Evolutionary conservation across 2,329 filamentous ascomycete species (phyloP).

Genomic region (Tothia fuscella): DNA sequence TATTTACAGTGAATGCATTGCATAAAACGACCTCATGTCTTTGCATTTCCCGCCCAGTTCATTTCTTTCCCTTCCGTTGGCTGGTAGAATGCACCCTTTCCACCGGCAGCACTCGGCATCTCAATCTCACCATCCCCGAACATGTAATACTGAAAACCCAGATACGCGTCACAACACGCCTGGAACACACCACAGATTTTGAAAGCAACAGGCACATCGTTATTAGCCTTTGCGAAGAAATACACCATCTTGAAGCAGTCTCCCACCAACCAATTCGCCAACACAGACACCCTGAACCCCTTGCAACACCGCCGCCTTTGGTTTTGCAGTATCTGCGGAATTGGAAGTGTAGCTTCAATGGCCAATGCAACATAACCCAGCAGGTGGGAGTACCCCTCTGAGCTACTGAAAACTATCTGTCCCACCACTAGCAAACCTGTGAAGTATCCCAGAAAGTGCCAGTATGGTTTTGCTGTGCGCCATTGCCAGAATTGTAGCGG

Average conservation of each 20-base stretch:
- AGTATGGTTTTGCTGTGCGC: conserved; percentile 64
- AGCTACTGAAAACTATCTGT: conserved; percentile 54
- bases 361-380: conserved; percentile 66
- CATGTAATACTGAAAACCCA: conserved; percentile 63
- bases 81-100: too few species aligned
- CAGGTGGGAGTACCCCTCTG: conserved; percentile 47
- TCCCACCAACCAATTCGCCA: conserved; percentile 67
- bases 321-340: conserved; percentile 69
- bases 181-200: conserved; percentile 76
- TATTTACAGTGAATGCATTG: too few species aligned
- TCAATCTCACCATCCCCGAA: conserved; percentile 50
- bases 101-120: too few species aligned
- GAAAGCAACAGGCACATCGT: conserved; percentile 59
- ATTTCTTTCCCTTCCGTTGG: too few species aligned
- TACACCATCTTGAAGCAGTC: conserved; percentile 71
- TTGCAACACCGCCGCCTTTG: conserved; percentile 56
- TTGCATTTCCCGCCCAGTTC: too few species aligned
- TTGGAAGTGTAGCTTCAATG: conserved; percentile 68
- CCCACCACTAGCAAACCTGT: conserved; percentile 47
- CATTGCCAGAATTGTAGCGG: conserved; percentile 79
- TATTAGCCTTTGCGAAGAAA: conserved; percentile 59
- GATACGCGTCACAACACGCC: conserved; percentile 59
- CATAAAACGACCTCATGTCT: too few species aligned
- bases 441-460: conserved; percentile 63
- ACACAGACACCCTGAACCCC: conserved; percentile 64